Conservation (phyloP, 23 red algal genomes). For the Gracilaria gracilis region DNA sequence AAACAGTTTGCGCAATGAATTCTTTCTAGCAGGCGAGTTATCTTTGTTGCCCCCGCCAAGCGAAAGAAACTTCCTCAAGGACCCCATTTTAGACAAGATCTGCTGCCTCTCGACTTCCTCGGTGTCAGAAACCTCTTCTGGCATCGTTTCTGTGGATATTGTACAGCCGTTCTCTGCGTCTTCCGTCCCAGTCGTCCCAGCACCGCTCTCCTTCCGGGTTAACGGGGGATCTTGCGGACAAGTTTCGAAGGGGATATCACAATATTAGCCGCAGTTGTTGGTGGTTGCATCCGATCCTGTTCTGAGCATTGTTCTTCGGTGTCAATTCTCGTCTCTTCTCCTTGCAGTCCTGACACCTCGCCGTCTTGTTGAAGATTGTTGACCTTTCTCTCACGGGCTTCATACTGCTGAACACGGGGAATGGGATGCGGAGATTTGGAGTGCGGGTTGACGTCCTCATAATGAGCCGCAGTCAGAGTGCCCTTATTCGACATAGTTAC, state of each 20-base stretch:
- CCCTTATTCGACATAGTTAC: no score
- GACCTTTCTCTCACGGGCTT: not conserved
- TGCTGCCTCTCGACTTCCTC: not conserved
- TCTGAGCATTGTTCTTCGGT: no score
- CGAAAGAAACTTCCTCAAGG: not conserved
- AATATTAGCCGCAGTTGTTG: no score
- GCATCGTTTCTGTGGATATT: not conserved
- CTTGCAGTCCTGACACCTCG: no score
- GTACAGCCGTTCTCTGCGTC: not conserved
- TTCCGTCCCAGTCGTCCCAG: no score
- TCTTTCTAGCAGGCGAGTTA: not conserved
- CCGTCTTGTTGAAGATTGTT: no score
- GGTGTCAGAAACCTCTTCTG: not conserved
- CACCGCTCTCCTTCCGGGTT: no score
- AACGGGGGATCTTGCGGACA: no score
- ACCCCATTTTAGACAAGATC: not conserved
- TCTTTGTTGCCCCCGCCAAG: not conserved
- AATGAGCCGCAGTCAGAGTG: not conserved
- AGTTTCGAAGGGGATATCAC: no score
- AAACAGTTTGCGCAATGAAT: not conserved
- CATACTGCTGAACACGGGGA: not conserved
- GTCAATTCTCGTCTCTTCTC: no score
- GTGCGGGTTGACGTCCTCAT: not conserved
- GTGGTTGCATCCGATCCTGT: no score
- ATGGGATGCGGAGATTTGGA: not conserved